phyloP scores from a whole-genome alignment of 2,329 filamentous ascomycete genomes.

The Alternaria sp. region DNA sequence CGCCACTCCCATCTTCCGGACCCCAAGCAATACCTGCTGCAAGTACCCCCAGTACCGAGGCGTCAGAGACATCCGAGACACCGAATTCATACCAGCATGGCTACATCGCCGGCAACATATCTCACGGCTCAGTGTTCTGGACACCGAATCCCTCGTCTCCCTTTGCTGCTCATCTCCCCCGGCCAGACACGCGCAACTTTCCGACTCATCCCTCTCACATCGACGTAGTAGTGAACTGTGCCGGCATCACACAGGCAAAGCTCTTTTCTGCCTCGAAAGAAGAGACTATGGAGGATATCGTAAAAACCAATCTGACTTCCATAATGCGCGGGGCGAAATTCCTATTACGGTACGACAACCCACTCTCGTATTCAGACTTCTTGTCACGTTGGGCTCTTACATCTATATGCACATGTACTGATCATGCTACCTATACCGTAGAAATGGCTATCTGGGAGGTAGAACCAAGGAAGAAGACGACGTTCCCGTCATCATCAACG shows the following conservation, averaged over 20 bases:
- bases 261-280: conserved; percentile 67
- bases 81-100: conserved; percentile 22
- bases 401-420: not conserved
- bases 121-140: conserved; percentile 38
- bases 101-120: conserved; percentile 43
- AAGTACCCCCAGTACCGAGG: not conserved
- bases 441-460: conserved; percentile 40
- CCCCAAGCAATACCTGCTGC: not conserved
- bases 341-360: conserved; percentile 51
- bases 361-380: too few relatives aligned
- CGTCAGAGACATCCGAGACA: not conserved
- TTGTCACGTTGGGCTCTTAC: not conserved
- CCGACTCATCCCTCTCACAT: conserved; percentile 23
- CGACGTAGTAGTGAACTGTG: conserved; percentile 77
- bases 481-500: conserved; percentile 73
- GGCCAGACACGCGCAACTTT: conserved; percentile 1
- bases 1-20: conserved; percentile 18
- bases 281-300: conserved; percentile 63
- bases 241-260: conserved; percentile 73
- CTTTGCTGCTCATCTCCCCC: conserved; percentile 16
- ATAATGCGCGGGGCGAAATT: conserved; percentile 69
- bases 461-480: conserved; percentile 16
- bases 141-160: not conserved
- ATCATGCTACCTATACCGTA: not conserved
- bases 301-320: conserved; percentile 75